Percentiles rank a stretch among this genome's conserved stretches.
Conservation (phyloP, 495 filamentous ascomycete species). For the Hyaloscypha bicolor region DNA sequence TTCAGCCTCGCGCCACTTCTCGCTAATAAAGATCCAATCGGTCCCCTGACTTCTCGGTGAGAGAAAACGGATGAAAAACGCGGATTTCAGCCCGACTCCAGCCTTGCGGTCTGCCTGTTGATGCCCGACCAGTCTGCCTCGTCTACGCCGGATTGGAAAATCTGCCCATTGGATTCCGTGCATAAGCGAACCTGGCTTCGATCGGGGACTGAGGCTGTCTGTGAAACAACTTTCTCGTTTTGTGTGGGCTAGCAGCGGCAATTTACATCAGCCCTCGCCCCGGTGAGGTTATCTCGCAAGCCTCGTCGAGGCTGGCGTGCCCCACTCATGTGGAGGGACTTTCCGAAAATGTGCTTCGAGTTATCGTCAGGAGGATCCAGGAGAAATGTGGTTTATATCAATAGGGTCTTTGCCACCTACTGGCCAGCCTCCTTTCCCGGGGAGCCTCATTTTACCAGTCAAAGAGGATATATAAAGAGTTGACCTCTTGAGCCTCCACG, state of each 20-base stretch:
- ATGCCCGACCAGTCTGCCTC: constrained; percentile 9
- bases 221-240: background rate
- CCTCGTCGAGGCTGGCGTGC: constrained; percentile 2
- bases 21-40: constrained; percentile 9
- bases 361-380: background rate
- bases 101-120: constrained; percentile 10
- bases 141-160: background rate
- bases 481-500: background rate
- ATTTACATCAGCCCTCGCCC: background rate
- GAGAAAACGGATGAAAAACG: background rate
- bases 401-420: background rate
- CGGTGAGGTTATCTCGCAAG: background rate
- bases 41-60: constrained; percentile 9
- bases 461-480: background rate
- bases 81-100: constrained; percentile 7
- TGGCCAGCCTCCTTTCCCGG: background rate
- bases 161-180: background rate
- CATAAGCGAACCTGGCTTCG: background rate
- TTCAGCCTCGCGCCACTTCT: constrained; percentile 18
- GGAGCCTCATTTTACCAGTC: background rate
- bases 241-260: background rate
- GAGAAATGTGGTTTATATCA: background rate
- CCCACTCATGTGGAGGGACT: background rate
- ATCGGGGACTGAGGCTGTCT: background rate
- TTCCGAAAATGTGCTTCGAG: background rate